Base-by-base conservation (phyloP, 768 basidiomycete genomes). In the Fomitopsis serialis region DNA sequence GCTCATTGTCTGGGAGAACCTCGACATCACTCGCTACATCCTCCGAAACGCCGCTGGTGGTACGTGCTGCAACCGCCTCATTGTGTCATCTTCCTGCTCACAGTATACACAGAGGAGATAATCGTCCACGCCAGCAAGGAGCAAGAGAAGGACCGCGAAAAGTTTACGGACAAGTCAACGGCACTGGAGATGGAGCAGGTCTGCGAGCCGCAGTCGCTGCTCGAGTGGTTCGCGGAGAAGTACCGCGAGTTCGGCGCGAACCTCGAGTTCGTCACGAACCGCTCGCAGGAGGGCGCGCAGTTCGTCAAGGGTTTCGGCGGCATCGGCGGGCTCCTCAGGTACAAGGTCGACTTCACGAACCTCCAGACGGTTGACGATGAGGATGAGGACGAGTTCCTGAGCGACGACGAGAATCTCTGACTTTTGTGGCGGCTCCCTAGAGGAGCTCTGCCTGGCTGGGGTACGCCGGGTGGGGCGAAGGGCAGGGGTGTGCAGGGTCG, bases 231-330 rank as follows among this genome's bases (percentile, higher is more conserved):
- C 68, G 87, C 97, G 43, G 97, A 98, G 68, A 93, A 95, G 68
- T 99, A 98, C 78, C 94, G 92, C 69, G 92, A 96, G 40, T 98
- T 98, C 66, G 97, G 96, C 57, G 92, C 96, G 48, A 86, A 87
- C 61, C 84, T 98, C 56, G 93, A 95, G 74, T 98, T 98, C 67
- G 85, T 98, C 42, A 96, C 95, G 58, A 94, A 98, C 73, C 84
- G 87, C 50, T 95, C 93, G 8, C 96, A 98, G 68, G 96, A 99
- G 68, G 96, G 96, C 29, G 90, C 92, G 32, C 95, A 98, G 68
- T 98, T 97, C 74, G 93, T 96, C 63, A 96, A 95, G 69, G 96
- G 96, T 40, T 98, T 99, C 63, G 96, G 96, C 70, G 96, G 97
- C 23, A 98, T 99, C 61, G 96, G 97, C 25, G 96, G 95, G 27